Evolutionary conservation across 257 asterid species (phyloP).

Genomic region (Craterostigma plantagineum): DNA sequence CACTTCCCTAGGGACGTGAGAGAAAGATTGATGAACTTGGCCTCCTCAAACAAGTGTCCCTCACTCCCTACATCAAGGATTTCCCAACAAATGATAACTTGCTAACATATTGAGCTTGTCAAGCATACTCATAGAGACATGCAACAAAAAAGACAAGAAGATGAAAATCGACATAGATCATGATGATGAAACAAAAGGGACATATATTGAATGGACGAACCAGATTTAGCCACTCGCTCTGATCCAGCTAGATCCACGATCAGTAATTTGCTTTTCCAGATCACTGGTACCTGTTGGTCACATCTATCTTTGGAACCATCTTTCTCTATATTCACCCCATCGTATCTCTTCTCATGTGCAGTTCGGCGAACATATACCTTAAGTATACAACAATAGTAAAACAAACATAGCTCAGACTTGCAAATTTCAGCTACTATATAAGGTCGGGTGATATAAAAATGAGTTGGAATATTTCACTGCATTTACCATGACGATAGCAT

Average conservation of each 20-base stretch:
- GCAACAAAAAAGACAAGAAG: no score
- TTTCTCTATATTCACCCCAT: slow-evolving; percentile 32
- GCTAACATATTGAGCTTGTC: no score
- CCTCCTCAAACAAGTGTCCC: slow-evolving; percentile 97
- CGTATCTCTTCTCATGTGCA: slow-evolving; percentile 33
- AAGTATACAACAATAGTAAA: slow-evolving; percentile 13
- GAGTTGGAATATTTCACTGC: no score
- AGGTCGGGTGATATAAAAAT: no score
- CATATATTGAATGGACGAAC: slow-evolving; percentile 17
- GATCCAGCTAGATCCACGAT: slow-evolving; percentile 99
- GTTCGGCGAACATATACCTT: slow-evolving; percentile 89
- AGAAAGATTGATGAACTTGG: slow-evolving; percentile 93
- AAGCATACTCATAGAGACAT: no score
- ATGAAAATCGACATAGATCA: no score
- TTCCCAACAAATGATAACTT: neutral
- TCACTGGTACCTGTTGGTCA: slow-evolving; percentile 53
- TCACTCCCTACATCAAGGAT: slow-evolving; percentile 70
- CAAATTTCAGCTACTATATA: slow-evolving; percentile 6
- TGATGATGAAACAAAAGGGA: no score
- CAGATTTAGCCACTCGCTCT: slow-evolving; percentile 91
- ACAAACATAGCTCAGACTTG: neutral
- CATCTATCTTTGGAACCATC: slow-evolving; percentile 35
- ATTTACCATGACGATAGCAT: slow-evolving; percentile 94
- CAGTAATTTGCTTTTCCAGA: slow-evolving; percentile 82
- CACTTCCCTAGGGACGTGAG: slow-evolving; percentile 95